Percentiles rank a stretch among this genome's conserved stretches.
Conservation (phyloP, 2,329 filamentous ascomycete species). For the Penicillium brevicompactum region DNA sequence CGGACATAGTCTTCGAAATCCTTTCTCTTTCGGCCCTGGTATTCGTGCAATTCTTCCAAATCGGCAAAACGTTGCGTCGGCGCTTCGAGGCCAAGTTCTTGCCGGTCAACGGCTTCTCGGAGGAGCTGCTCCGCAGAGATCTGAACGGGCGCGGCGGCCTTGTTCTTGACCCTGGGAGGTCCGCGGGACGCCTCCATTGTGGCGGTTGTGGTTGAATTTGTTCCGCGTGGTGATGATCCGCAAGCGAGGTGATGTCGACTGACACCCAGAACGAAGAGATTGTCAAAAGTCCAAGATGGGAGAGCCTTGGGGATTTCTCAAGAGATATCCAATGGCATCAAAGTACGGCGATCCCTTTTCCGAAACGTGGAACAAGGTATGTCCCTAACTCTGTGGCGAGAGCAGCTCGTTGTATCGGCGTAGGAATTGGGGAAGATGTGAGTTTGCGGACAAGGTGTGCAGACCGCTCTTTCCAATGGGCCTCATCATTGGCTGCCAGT, state of each 20-base stretch:
- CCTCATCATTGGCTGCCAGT: not conserved
- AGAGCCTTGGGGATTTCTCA: not conserved
- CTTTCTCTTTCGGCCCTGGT: constrained; percentile 90
- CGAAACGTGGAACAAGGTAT: not conserved
- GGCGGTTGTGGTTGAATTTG: constrained; percentile 16
- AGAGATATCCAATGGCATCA: not conserved
- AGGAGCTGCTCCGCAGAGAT: constrained; percentile 97
- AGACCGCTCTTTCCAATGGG: not conserved
- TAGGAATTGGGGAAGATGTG: not conserved
- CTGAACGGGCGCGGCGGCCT: constrained; percentile 85
- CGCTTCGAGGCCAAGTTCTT: constrained; percentile 83
- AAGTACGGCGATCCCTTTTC: not conserved
- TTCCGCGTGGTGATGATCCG: not conserved
- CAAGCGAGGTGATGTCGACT: not conserved
- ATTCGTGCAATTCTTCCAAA: constrained; percentile 96
- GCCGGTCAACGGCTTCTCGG: constrained; percentile 93
- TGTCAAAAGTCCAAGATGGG: not conserved
- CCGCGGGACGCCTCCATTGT: constrained; percentile 88
- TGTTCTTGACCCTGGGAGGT: constrained; percentile 97
- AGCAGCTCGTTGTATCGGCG: constrained; percentile 1
- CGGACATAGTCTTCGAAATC: constrained; percentile 98
- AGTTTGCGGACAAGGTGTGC: not conserved
- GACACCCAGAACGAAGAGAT: constrained; percentile 3
- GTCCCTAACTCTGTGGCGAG: constrained; percentile 3
- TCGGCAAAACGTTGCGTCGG: constrained; percentile 95